Conservation (phyloP, 441 rosid genomes). For the Croton setiger region DNA sequence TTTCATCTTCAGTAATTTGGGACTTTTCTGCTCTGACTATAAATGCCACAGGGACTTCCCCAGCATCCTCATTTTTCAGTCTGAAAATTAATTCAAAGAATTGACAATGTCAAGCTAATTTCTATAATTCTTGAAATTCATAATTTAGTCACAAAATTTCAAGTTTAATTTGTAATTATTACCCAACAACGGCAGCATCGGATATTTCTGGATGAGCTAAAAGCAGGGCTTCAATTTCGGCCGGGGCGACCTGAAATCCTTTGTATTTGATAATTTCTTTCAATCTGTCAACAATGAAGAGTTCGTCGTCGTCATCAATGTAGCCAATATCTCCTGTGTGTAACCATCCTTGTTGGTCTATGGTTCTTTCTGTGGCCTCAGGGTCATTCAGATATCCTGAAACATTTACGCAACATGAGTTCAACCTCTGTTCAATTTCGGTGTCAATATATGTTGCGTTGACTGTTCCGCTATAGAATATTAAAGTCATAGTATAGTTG, state of each 20-base stretch:
- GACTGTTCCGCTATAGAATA: not conserved
- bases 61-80: conserved; percentile 66
- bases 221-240: conserved; percentile 83
- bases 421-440: not conserved
- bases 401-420: not conserved
- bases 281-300: conserved; percentile 63
- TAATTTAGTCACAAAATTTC: not conserved
- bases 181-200: conserved; percentile 89
- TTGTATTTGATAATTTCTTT: conserved; percentile 66
- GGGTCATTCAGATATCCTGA: conserved; percentile 67
- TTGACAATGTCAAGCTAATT: not conserved
- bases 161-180: conserved; percentile 30
- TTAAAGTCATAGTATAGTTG: no score
- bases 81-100: conserved; percentile 26
- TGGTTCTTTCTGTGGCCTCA: conserved; percentile 55
- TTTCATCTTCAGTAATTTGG: conserved; percentile 49
- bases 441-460: not conserved
- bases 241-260: conserved; percentile 77
- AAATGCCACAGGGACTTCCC: conserved; percentile 86
- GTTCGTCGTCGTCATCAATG: conserved; percentile 59
- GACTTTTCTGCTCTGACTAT: conserved; percentile 56
- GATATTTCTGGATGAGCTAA: conserved; percentile 54
- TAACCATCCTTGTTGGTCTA: conserved; percentile 61
- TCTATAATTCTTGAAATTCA: not conserved
- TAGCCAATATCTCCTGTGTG: conserved; percentile 66